Evolutionary conservation across 345 rosid species (phyloP), one percentile per base, ranked within the genome.

Genomic region (Populus pruinosa): DNA sequence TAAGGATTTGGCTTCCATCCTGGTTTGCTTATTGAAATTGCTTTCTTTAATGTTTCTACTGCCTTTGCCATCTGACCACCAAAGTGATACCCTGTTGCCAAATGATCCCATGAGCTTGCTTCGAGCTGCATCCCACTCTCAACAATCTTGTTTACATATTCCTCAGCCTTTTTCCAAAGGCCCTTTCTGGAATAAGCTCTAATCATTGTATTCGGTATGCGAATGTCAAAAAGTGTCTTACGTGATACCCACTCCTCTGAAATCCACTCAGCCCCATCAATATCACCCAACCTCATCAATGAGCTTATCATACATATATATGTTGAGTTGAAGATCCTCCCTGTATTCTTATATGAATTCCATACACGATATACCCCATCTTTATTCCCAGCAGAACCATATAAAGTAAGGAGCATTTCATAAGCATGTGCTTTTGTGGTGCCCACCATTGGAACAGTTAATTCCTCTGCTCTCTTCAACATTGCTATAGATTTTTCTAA

Each of bases 231-330:
- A 2, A 65, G 14, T 20, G 27, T 6, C 27, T 76, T 72, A 20
- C 74, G 72, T 38, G 83, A 82, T 77, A 84, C 80, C 98, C 98
- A 93, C 76, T 91, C 94, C 70, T 73, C 78, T 59, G 82, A 85
- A 67, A 90, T 84, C 77, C 66, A 87, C 82, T 89, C 91, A 17
- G 88, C 92, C 66, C 87, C 87, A 36, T 73, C 87, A 8, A 88
- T 56, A 47, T 91, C 92, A 59, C 85, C 90, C 74, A 90, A 56
- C 81, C 86, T 90, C 69, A 85, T 63, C 69, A 89, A 84, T n/a
- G 92, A 85, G 36, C 84, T 84, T 63, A 91, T 79, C 79, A 93
- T 86, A 14, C 87, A 67, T 1, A 83, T 20, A 76, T 90, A 89
- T 39, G 90, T 84, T 0, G 85, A 74, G 76, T 85, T 91, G 77